Base-by-base conservation (phyloP, 1,284 basidiomycete species). In the Malassezia equina region DNA sequence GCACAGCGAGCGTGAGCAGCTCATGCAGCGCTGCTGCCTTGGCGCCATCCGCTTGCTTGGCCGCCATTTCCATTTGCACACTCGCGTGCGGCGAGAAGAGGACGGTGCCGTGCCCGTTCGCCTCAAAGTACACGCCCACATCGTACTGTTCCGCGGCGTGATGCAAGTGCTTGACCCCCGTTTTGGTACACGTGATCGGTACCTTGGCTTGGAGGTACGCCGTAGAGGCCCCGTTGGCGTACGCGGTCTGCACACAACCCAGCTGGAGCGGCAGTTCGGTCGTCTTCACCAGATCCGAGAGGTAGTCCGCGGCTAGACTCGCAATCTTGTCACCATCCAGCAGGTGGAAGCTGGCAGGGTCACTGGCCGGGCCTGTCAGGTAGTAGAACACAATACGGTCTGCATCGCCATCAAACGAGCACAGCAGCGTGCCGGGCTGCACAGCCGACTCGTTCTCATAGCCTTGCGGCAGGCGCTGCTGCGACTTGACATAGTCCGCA, bases 261-360 rank as follows among this genome's bases (percentile, higher is more conserved):
- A 74, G 57, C 50, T 70, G 56, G 46, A 74, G 58, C 34, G 69
- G 61, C 24, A 74, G 57, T 1, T 59, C 62, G 1, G 71, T 66
- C 23, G 56, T 51, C 32, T 67, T 86, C 61, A 94, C 87, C 9
- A 94, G 81, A 59, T 91, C 90, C 24, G 87, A 85, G 58, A 99
- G 84, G 78, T 93, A 96, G 42, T 88, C 85, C 3, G 93, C 89
- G 5, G 90, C 88, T 21, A 99, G 81, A 1, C 86, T 85, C 4
- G 93, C 90, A 60, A 98, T 98, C 81, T 98, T 98, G 79, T 99
- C 94, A 4, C 94, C 94, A 71, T 99, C 94, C 39, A 99, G 81
- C 80, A 99, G 82, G 62, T 84, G 85, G 80, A 98, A 99, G n/a
- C 66, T 63, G 7, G 69, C 70, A 55, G 85, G 82, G 67, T 90